These are phyloP conservation scores for Schizopora paradoxa DNA, from an alignment of 1,284 basidiomycete genomes.

Conservation along the genomic window DNA sequence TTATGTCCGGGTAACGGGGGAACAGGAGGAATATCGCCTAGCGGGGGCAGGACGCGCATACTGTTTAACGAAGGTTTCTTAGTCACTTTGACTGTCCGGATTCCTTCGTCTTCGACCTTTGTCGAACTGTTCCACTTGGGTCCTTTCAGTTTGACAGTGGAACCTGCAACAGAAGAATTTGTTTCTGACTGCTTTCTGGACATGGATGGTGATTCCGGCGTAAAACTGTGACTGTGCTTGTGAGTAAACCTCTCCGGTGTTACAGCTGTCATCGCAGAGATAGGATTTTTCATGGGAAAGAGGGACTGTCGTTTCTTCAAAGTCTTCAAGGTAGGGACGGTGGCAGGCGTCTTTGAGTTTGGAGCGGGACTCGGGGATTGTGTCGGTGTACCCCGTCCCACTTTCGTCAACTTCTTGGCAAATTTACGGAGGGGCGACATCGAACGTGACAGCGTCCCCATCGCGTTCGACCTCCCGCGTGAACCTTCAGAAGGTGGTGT, in stretches of 20 bases:
- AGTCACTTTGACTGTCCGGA: slow-evolving; percentile 38
- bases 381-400: slow-evolving; percentile 41
- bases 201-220: slow-evolving; percentile 58
- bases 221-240: slow-evolving; percentile 64
- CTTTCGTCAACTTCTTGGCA: slow-evolving; percentile 51
- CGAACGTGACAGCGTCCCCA: slow-evolving; percentile 56
- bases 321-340: slow-evolving; percentile 47
- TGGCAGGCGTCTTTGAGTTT: slow-evolving; percentile 41
- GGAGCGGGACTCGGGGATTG: slow-evolving; percentile 10
- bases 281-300: slow-evolving; percentile 42
- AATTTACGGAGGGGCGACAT: slow-evolving; percentile 75
- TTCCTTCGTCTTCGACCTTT: slow-evolving; percentile 52
- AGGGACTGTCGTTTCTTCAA: slow-evolving; percentile 56
- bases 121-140: slow-evolving; percentile 75
- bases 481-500: slow-evolving; percentile 50
- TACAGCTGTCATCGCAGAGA: slow-evolving; percentile 36
- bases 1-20: slow-evolving; percentile 42
- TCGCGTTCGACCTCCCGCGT: slow-evolving; percentile 40
- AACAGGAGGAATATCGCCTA: slow-evolving; percentile 39
- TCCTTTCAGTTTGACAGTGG: slow-evolving; percentile 36
- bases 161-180: slow-evolving; percentile 31
- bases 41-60: slow-evolving; percentile 4
- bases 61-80: slow-evolving; percentile 32
- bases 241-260: slow-evolving; percentile 57
- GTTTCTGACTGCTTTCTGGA: slow-evolving; percentile 22